Conservation (phyloP, 441 rosid species). For the Kokia cookei region DNA sequence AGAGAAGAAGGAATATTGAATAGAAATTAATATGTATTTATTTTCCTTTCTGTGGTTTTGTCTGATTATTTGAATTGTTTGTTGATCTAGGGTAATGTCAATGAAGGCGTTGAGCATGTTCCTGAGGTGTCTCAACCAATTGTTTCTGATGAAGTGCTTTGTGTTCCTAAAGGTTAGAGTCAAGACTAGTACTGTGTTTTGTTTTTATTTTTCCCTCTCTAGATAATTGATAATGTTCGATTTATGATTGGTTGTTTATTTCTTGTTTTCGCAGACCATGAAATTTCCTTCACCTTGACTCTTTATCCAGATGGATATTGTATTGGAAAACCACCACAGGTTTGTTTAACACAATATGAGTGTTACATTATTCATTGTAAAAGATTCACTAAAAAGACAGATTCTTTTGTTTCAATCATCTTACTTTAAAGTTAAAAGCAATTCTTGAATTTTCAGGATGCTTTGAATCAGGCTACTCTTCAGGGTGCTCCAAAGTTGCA, state of each 20-base stretch:
- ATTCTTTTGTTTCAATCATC: conserved; percentile 6
- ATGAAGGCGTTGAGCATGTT: conserved; percentile 25
- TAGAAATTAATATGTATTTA: neutral
- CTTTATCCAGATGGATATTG: conserved; percentile 80
- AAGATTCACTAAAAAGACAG: neutral
- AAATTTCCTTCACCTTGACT: conserved; percentile 70
- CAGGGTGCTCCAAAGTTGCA: conserved; percentile 68
- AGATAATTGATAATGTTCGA: conserved; percentile 1
- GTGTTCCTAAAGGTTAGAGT: conserved; percentile 29
- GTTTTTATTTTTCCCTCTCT: neutral
- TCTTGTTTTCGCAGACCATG: conserved; percentile 46
- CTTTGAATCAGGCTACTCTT: conserved; percentile 31
- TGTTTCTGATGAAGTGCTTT: conserved; percentile 21
- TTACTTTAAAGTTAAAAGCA: conserved; percentile 6
- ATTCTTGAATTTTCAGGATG: conserved; percentile 31
- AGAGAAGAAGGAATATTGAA: neutral
- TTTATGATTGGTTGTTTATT: conserved; percentile 4
- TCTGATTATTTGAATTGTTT: conserved; percentile 9
- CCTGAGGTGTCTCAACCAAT: conserved; percentile 27
- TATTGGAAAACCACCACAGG: conserved; percentile 76
- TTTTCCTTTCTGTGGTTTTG: neutral
- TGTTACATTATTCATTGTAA: neutral
- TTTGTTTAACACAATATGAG: conserved; percentile 22
- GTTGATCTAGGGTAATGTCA: conserved; percentile 38
- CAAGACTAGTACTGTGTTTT: neutral